Base-by-base conservation (phyloP, 768 basidiomycete species). In the Calvatia gigantea region DNA sequence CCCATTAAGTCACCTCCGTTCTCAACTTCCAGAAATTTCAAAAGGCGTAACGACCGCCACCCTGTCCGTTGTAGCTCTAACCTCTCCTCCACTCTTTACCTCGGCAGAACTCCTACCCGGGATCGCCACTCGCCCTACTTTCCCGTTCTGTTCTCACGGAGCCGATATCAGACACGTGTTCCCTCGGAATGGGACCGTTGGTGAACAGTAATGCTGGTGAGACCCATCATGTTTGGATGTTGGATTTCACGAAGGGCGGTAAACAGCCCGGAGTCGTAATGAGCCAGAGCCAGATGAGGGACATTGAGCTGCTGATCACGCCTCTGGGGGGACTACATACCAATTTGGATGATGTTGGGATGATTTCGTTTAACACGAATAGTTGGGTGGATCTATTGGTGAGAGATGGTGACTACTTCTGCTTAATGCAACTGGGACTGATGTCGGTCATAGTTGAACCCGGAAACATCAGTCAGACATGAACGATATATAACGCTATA, bases 371-470 rank as follows among this genome's bases (percentile, higher is more conserved):
- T 60, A 76, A 76, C 3, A 71, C 72, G 2, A 73, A 78, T 4
- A 85, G 83, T 61, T 89, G 87, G 86, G 73, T 87, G 1, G 85
- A 86, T 61, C 70, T 85, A 31, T 68, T 88, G 62, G 86, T 87
- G 58, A 17, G 80, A 67, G 4, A 38, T n/a, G 25, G 23, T 39
- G 48, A 48, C 35, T 46, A 32, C 25, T 59, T 58, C 47, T 31
- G 39, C 12, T n/a, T 42, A 12, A 25, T 49, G 49, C 21, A 17
- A 38, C 54, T 58, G 29, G 61, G 21, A 49, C 25, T 49, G 37
- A 32, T 37, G 17, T 12, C 51, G 53, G n/a, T 35, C 49, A n/a
- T 58, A 90, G 88, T 62, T 90, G 3, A 85, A 84, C 58, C 75
- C 81, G 4, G 71, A 68, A 27, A 70, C 65, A 45, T 60, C 71